Percentiles rank a stretch among this genome's conserved stretches.
These are phyloP conservation scores for Penicillium sp. DNA, from an alignment of 2,329 filamentous ascomycete genomes.

Conservation along the genomic window DNA sequence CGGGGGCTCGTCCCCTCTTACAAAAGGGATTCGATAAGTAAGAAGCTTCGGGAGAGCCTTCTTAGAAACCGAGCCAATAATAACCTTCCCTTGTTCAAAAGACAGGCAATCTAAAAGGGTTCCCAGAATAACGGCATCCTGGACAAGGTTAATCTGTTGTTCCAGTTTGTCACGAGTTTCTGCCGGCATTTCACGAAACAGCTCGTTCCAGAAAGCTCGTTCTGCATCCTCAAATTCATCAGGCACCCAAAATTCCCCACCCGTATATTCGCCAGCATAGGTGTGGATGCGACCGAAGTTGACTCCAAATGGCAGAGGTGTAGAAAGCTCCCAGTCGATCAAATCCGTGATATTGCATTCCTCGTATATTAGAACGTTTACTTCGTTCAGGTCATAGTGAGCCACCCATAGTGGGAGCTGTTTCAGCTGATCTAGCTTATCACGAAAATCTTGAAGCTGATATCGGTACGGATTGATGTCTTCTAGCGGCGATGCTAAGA, in stretches of 20 bases:
- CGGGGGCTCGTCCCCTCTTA: neutral
- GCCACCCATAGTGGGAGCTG: constrained; percentile 10
- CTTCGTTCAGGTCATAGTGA: constrained; percentile 26
- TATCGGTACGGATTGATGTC: too few relatives aligned
- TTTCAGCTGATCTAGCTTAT: too few relatives aligned
- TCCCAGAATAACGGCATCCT: constrained; percentile 23
- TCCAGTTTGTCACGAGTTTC: constrained; percentile 24
- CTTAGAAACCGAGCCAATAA: neutral
- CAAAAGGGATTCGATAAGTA: constrained; percentile 4
- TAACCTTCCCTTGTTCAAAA: constrained; percentile 24
- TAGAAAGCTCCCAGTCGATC: constrained; percentile 19
- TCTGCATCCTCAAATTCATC: constrained; percentile 9
- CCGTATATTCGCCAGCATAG: constrained; percentile 6
- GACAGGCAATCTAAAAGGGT: constrained; percentile 26
- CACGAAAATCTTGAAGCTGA: too few relatives aligned
- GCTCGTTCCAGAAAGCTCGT: constrained; percentile 3
- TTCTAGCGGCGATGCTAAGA: too few relatives aligned
- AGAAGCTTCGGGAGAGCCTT: constrained; percentile 5
- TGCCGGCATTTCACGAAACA: constrained; percentile 3
- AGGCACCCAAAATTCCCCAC: constrained; percentile 2
- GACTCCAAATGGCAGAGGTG: constrained; percentile 21
- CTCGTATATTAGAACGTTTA: constrained; percentile 20
- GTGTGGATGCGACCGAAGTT: constrained; percentile 18
- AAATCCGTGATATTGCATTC: constrained; percentile 17
- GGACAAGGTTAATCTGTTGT: constrained; percentile 29